phyloP scores from a whole-genome alignment of 2,329 filamentous ascomycete genomes.

The Leptodontidium sp. region DNA sequence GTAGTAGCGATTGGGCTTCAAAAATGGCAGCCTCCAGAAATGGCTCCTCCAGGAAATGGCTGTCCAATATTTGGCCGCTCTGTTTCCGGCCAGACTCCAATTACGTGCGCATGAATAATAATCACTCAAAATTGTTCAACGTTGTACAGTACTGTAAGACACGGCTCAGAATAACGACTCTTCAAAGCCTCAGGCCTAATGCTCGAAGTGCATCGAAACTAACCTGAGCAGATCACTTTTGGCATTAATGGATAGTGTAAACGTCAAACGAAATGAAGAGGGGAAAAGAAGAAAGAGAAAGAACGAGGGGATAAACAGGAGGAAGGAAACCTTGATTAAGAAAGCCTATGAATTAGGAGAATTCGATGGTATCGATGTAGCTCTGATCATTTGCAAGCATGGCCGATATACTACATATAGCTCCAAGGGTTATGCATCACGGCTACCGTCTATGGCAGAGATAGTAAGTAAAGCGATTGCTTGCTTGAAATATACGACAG shows the following conservation, averaged over 20 bases:
- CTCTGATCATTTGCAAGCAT: slow-evolving; percentile 30
- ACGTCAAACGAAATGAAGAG: slow-evolving; percentile 16
- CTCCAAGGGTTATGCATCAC: slow-evolving; percentile 22
- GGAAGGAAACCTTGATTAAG: slow-evolving; percentile 26
- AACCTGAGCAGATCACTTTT: slow-evolving; percentile 9
- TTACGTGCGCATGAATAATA: no score
- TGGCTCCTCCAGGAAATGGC: no score
- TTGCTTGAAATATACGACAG: slow-evolving; percentile 20
- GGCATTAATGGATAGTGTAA: slow-evolving; percentile 13
- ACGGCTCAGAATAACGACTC: background rate
- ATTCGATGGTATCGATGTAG: slow-evolving; percentile 29
- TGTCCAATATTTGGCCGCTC: no score
- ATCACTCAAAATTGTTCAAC: no score
- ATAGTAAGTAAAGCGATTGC: slow-evolving; percentile 26
- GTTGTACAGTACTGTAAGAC: no score
- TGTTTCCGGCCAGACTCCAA: no score
- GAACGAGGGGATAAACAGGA: slow-evolving; percentile 6
- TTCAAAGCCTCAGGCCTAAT: slow-evolving; percentile 12
- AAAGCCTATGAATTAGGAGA: slow-evolving; percentile 30
- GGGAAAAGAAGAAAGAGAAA: slow-evolving; percentile 21
- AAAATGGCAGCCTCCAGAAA: no score
- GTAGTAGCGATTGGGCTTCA: no score
- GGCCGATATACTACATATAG: slow-evolving; percentile 30
- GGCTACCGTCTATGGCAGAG: slow-evolving; percentile 29
- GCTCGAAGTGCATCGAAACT: slow-evolving; percentile 5